These are phyloP conservation scores for Colletotrichum eremochloae DNA, from an alignment of 2,329 filamentous ascomycete species.

Conservation along the genomic window DNA sequence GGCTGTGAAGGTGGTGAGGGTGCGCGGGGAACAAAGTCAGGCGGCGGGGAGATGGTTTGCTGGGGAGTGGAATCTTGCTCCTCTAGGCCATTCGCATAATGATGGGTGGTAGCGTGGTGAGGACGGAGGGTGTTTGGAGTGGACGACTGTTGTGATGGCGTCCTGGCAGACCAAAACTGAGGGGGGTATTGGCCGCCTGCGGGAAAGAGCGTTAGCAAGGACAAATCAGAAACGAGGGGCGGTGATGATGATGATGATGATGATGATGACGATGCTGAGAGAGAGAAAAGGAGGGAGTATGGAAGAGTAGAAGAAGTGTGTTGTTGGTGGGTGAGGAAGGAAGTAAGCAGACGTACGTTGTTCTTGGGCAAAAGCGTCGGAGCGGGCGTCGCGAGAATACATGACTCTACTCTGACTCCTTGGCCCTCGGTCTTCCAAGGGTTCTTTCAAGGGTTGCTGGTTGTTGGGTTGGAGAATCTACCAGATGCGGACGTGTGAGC, in stretches of 20 bases:
- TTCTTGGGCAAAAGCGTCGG: slow-evolving; percentile 30
- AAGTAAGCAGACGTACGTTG: slow-evolving; percentile 28
- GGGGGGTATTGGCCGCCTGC: slow-evolving; percentile 43
- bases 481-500: slow-evolving; percentile 25
- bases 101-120: slow-evolving; percentile 36
- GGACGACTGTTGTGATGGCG: slow-evolving; percentile 44
- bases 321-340: slow-evolving; percentile 9
- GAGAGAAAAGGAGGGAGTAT: neutral
- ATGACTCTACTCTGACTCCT: slow-evolving; percentile 8
- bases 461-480: slow-evolving; percentile 15
- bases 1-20: slow-evolving; percentile 56
- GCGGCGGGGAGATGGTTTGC: slow-evolving; percentile 52
- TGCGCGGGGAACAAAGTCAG: slow-evolving; percentile 52
- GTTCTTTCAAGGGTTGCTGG: slow-evolving; percentile 9
- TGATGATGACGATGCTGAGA: too few species aligned
- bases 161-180: slow-evolving; percentile 43
- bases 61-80: slow-evolving; percentile 44
- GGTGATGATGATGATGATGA: slow-evolving; percentile 12
- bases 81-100: slow-evolving; percentile 42
- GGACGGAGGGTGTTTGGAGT: slow-evolving; percentile 42
- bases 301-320: slow-evolving; percentile 7
- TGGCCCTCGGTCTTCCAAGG: slow-evolving; percentile 10
- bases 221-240: slow-evolving; percentile 14
- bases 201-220: slow-evolving; percentile 41
- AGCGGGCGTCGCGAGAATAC: slow-evolving; percentile 30